These are phyloP conservation scores for Mycena latifolia DNA, from an alignment of 768 basidiomycete species.

Conservation along the genomic window DNA sequence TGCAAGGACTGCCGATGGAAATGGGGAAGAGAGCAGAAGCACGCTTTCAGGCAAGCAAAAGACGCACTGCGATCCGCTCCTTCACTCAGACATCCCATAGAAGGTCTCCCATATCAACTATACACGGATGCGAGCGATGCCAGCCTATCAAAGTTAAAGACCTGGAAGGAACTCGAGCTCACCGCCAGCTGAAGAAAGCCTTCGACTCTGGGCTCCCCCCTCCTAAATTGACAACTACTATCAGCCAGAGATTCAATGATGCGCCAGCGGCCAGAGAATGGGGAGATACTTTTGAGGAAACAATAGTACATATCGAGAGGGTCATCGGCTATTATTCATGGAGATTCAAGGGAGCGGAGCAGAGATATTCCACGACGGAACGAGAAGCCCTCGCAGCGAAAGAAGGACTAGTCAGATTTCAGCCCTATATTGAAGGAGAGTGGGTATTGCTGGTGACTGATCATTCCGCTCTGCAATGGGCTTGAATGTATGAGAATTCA, in stretches of 20 bases:
- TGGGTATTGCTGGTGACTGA: slow-evolving; percentile 29
- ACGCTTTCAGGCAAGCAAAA: slow-evolving; percentile 38
- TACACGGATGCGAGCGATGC: neutral
- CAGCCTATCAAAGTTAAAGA: neutral
- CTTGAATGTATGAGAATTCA: slow-evolving; percentile 16
- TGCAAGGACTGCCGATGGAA: slow-evolving; percentile 15
- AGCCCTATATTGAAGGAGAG: slow-evolving; percentile 47
- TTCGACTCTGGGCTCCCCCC: neutral
- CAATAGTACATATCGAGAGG: slow-evolving; percentile 24
- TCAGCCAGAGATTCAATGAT: neutral
- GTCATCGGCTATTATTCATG: slow-evolving; percentile 40
- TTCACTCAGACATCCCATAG: slow-evolving; percentile 37
- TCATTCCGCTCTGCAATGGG: slow-evolving; percentile 27
- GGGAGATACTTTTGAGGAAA: neutral
- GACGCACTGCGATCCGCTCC: slow-evolving; percentile 37
- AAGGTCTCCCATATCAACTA: slow-evolving; percentile 1
- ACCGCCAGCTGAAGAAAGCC: slow-evolving; percentile 22
- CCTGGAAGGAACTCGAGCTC: slow-evolving; percentile 19
- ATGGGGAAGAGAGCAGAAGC: slow-evolving; percentile 27
- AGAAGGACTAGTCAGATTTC: slow-evolving; percentile 44
- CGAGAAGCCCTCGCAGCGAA: slow-evolving; percentile 43
- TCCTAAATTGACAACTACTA: neutral
- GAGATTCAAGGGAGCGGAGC: slow-evolving; percentile 39
- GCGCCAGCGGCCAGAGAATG: neutral
- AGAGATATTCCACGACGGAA: slow-evolving; percentile 44